Evolutionary conservation across 2,329 filamentous ascomycete genomes (phyloP), one percentile per base, ranked within the genome.

Genomic region (Didymella sp.): DNA sequence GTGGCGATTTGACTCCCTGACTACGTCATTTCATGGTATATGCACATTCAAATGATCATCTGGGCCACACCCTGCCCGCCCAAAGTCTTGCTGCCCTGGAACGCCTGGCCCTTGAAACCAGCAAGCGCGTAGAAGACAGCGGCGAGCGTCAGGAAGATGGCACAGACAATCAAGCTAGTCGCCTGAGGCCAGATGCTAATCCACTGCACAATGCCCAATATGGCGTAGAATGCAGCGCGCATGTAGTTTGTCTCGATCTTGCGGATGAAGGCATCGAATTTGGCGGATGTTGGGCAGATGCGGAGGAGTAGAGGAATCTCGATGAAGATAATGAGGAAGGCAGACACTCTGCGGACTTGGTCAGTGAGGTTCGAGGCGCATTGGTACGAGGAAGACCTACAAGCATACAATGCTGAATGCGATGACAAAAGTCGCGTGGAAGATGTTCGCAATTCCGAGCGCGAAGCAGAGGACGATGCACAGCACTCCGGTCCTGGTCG

Each of bases 181-280:
- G 84, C 76, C 43, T 78, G 75, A 5, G 72, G 67, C 59, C 90
- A 82, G 62, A 93, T 80, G 75, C 91, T 96, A 57, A 96, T 80
- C 86, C 91, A 98, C 78, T 97, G 92, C 42, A 96, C 77, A 47
- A 89, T 73, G 68, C 87, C 90, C 90, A 98, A 94, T 74, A 86
- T 79, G 56, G 80, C 79, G 79, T 99, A 99, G 74, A 96, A 89
- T 56, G 82, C 89, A 19, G 94, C 94, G 78, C 95, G 92, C 88
- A 95, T 96, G 82, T 93, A 98, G 82, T 97, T 98, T 58, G 93
- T 96, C 62, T 92, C 92, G 82, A 99, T 91, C 72, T 86, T 89
- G 78, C 94, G 92, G 77, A 99, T 94, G 75, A 92, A 89, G 65
- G 80, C 82, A 77, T 99, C 95, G 80, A 99, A 99, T 64, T 85